phyloP scores from a whole-genome alignment of 495 filamentous ascomycete species.

The Lophiostoma macrostomum region DNA sequence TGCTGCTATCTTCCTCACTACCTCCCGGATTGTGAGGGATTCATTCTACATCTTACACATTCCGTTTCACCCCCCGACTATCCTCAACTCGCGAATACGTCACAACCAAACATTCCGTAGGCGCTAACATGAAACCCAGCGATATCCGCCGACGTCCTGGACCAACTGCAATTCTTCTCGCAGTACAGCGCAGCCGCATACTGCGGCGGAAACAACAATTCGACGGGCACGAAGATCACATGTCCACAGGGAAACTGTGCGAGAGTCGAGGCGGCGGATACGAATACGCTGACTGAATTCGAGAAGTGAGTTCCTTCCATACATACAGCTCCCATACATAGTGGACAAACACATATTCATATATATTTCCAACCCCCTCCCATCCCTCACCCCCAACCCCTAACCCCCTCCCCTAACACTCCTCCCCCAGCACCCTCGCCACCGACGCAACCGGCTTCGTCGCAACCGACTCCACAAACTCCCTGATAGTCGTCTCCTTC shows the following conservation, averaged over 20 bases:
- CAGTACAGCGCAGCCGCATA: conserved; percentile 71
- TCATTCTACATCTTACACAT: too few relatives aligned
- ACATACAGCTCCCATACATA: too few relatives aligned
- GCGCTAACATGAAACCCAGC: conserved; percentile 11
- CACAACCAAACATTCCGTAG: too few relatives aligned
- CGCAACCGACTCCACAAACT: conserved; percentile 60
- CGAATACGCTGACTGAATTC: conserved; percentile 58
- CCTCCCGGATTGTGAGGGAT: too few relatives aligned
- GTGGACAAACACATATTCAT: too few relatives aligned
- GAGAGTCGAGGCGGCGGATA: conserved; percentile 53
- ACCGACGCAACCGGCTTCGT: conserved; percentile 69
- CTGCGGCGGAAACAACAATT: conserved; percentile 56
- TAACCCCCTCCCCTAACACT: too few relatives aligned
- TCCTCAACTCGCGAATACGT: too few relatives aligned
- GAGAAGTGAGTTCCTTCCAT: conserved; percentile 51
- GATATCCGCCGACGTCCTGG: conserved; percentile 41
- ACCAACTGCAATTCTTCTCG: conserved; percentile 58
- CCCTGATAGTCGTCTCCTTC: conserved; percentile 65
- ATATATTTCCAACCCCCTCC: too few relatives aligned
- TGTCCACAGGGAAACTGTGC: conserved; percentile 61
- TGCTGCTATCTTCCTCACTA: too few relatives aligned
- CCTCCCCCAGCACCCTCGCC: conserved; percentile 43
- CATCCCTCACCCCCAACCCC: too few relatives aligned
- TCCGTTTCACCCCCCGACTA: too few relatives aligned
- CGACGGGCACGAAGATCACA: conserved; percentile 50